Base-by-base conservation (phyloP, 2,329 filamentous ascomycete species). In the Aureobasidium sp. region DNA sequence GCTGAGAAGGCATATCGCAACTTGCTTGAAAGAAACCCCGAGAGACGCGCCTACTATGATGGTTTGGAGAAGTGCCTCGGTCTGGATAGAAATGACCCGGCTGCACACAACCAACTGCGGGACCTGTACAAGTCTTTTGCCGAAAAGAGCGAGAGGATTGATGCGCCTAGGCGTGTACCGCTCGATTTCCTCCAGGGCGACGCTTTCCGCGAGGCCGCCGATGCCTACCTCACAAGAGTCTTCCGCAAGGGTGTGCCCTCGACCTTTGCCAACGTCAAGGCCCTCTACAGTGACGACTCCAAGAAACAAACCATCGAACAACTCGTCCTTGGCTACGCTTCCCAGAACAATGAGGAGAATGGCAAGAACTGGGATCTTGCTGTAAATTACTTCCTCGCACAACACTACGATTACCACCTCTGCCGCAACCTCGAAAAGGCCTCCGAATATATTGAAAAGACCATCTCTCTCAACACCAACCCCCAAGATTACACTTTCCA, bases 261-360 rank as follows among this genome's bases (percentile, higher is more conserved):
- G 2, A 92, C 93, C 3, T 99, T 99, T 75, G 92, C 92, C 39
- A 99, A 97, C 75, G 82, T 99, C 64, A 99, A 99, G 79, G 87
- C 95, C 67, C 82, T 99, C 26, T 99, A 97, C 78, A 81, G 81
- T 15, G 87, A 96, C 72, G 68, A 82, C 0, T 82, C 77, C 68
- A 99, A 99, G 79, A 89, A 87, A 72, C 81, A 87, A n/a, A 83
- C 81, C 0, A 83, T 99, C 44, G 85, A 88, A 66, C 80, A 85
- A 41, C 75, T 97, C 44, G 92, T 90, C 1, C 84, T 94, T 69
- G 84, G 88, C 59, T 97, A 97, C 70, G 81, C 90, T 13, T 69
- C 65, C 36, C 64, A 63, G n/a, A 69, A 80, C 29, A 82, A 82
- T 62, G 81, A 79, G 27, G 79, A 85, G 56, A 77, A 78, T n/a